Evolutionary conservation across 2,329 filamentous ascomycete species (phyloP).

Genomic region (Cylindrodendrum hubeiense): DNA sequence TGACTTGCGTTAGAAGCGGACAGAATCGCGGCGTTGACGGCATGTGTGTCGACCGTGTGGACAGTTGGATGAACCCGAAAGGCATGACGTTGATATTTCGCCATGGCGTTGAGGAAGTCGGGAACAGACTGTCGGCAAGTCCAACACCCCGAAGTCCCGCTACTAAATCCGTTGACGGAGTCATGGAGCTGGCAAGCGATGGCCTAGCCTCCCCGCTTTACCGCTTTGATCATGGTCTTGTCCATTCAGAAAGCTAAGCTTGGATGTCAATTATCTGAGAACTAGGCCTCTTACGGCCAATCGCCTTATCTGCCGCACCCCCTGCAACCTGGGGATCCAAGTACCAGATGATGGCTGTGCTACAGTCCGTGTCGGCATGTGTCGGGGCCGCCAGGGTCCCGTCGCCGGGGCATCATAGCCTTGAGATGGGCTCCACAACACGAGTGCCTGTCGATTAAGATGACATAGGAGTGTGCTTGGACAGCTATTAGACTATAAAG

Average conservation of each 20-base stretch:
- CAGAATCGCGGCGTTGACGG: no score
- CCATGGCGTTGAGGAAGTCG: not conserved
- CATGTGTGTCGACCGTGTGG: not conserved
- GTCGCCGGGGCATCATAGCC: not conserved
- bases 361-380: not conserved
- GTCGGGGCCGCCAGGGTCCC: not conserved
- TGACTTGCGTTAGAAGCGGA: no score
- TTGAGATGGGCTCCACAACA: conserved; percentile 30
- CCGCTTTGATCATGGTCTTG: not conserved
- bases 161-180: not conserved
- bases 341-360: not conserved
- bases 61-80: not conserved
- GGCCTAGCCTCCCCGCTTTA: not conserved
- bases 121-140: not conserved
- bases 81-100: not conserved
- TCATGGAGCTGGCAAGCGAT: not conserved
- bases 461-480: not conserved
- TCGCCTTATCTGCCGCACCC: not conserved
- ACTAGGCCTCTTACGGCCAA: not conserved
- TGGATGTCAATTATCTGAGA: not conserved
- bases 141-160: not conserved
- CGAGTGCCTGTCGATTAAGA: not conserved
- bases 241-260: not conserved
- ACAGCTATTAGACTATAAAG: not conserved
- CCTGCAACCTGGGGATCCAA: not conserved